A percentile compares a stretch with the other conserved stretches of the same genome.
Evolutionary conservation across 2,329 filamentous ascomycete species (phyloP).

Genomic region (Fusarium paranaense): DNA sequence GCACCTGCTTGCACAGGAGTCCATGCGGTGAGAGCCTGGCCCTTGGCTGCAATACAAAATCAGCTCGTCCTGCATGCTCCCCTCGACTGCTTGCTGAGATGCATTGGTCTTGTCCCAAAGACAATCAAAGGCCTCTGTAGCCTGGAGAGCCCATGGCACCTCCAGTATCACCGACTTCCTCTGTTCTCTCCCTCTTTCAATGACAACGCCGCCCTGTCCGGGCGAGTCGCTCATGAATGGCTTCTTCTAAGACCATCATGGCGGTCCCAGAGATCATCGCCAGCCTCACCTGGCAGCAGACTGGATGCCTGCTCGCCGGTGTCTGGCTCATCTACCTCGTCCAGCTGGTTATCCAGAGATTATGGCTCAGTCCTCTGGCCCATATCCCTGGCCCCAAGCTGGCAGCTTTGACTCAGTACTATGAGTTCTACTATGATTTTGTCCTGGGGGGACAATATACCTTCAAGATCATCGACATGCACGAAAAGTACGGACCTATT

Average conservation of each 20-base stretch:
- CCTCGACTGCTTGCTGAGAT: conserved; percentile 2
- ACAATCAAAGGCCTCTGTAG: conserved; percentile 38
- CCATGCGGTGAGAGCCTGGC: conserved; percentile 36
- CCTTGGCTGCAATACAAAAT: conserved; percentile 41
- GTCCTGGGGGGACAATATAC: conserved; percentile 55
- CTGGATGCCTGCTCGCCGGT: conserved; percentile 37
- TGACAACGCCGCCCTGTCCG: conserved; percentile 43
- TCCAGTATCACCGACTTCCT: conserved; percentile 17
- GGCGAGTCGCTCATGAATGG: conserved; percentile 43
- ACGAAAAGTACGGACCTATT: conserved; percentile 56
- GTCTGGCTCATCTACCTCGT: conserved; percentile 47
- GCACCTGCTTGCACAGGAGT: conserved; percentile 19
- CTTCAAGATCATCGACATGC: conserved; percentile 55
- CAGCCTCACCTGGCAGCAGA: conserved; percentile 42
- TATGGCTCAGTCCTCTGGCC: conserved; percentile 54
- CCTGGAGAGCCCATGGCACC: conserved; percentile 41
- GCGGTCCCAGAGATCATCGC: conserved; percentile 37
- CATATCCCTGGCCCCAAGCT: conserved; percentile 54
- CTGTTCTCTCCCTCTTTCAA: conserved; percentile 35
- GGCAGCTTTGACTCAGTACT: conserved; percentile 54
- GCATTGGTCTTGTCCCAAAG: conserved; percentile 18
- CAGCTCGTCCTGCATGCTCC: conserved; percentile 32
- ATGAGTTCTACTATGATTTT: conserved; percentile 59
- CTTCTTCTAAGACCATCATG: conserved; percentile 41
- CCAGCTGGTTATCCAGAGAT: conserved; percentile 45